phyloP scores from a whole-genome alignment of 805 yeast genomes.

The Alloascoidea hylecoeti region DNA sequence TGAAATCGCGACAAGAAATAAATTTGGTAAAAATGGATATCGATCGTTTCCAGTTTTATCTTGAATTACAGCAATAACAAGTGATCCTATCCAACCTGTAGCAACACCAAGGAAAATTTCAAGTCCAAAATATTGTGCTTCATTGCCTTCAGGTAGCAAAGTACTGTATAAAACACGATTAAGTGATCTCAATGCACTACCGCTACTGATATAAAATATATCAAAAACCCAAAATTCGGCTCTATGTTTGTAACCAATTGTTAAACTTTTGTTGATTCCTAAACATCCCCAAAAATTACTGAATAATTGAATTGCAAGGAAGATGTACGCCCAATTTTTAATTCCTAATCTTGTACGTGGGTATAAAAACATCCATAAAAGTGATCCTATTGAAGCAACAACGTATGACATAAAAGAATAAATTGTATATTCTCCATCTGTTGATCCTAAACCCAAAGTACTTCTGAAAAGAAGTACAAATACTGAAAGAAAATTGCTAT shows the following conservation, averaged over 20 bases:
- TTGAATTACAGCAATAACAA: constrained; percentile 24
- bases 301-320: constrained; percentile 17
- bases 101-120: constrained; percentile 25
- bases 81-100: constrained; percentile 25
- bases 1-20: constrained; percentile 17
- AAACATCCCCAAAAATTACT: constrained; percentile 25
- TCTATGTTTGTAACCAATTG: constrained; percentile 24
- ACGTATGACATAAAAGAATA: constrained; percentile 23
- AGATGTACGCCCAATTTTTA: constrained; percentile 22
- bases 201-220: constrained; percentile 19
- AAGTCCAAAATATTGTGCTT: constrained; percentile 27
- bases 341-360: constrained; percentile 14
- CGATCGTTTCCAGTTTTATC: constrained; percentile 23
- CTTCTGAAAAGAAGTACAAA: constrained; percentile 23
- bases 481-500: constrained; percentile 20
- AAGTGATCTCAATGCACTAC: constrained; percentile 22
- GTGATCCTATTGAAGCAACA: constrained; percentile 20
- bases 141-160: constrained; percentile 25
- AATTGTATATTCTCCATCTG: constrained; percentile 24
- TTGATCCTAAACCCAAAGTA: constrained; percentile 22
- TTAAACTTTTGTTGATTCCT: constrained; percentile 16
- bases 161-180: constrained; percentile 23
- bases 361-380: constrained; percentile 22
- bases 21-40: constrained; percentile 23
- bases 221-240: constrained; percentile 30